Percentiles rank a stretch among this genome's conserved stretches.
These are phyloP conservation scores for Saccharomycopsis sp. DNA, from an alignment of 805 yeast species.

Conservation along the genomic window DNA sequence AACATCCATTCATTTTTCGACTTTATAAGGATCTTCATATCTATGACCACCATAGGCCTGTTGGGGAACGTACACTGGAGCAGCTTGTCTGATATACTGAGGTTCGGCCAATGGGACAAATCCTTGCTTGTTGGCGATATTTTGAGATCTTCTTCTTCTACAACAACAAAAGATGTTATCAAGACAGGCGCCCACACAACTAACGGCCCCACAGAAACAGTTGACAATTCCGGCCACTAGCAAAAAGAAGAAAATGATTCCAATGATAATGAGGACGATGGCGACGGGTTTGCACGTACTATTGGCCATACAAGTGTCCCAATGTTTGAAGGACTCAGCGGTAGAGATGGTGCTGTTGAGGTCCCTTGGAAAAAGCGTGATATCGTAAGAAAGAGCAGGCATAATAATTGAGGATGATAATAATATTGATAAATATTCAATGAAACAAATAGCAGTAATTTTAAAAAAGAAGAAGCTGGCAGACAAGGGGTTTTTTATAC, in stretches of 20 bases:
- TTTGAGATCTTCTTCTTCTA: too few species aligned
- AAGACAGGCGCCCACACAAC: slow-evolving; percentile 29
- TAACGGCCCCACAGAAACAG: slow-evolving; percentile 49
- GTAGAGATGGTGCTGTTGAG: slow-evolving; percentile 1
- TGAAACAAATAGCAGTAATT: neutral
- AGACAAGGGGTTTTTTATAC: too few species aligned
- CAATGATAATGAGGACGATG: slow-evolving; percentile 60
- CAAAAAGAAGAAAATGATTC: slow-evolving; percentile 44
- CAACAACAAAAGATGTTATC: neutral
- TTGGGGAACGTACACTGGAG: too few species aligned
- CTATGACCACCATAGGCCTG: too few species aligned
- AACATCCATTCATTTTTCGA: too few species aligned
- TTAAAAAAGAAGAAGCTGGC: neutral
- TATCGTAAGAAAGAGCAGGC: neutral
- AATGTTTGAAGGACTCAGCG: slow-evolving; percentile 41
- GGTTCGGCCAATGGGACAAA: too few species aligned
- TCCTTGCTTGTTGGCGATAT: too few species aligned
- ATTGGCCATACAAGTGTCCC: slow-evolving; percentile 79
- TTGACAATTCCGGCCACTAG: slow-evolving; percentile 42
- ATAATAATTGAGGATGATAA: neutral
- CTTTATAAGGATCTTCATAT: too few species aligned
- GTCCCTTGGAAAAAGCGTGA: slow-evolving; percentile 6
- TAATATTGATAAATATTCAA: neutral
- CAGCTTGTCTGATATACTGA: too few species aligned
- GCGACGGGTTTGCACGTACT: slow-evolving; percentile 66